A percentile compares a stretch with the other conserved stretches of the same genome.
Evolutionary conservation across 768 basidiomycete species (phyloP).

Genomic region (Suillus weaverae): DNA sequence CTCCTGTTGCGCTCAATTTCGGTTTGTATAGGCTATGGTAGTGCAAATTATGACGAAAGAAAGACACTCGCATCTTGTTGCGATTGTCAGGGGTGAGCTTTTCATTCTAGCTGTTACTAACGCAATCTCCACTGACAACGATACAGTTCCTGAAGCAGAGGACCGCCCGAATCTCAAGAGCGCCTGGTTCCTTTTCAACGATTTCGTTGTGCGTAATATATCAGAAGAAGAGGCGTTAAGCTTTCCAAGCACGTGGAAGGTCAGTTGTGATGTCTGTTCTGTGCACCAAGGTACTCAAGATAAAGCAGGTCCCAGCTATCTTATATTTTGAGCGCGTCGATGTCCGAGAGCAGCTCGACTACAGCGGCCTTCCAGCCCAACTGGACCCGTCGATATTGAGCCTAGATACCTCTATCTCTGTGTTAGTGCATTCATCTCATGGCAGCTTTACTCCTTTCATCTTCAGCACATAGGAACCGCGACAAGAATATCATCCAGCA

Average conservation of each 20-base stretch:
- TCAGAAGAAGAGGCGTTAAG: slow-evolving; percentile 84
- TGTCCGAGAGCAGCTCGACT: slow-evolving; percentile 56
- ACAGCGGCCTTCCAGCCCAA: slow-evolving; percentile 58
- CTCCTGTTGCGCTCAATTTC: neutral
- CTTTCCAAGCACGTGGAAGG: slow-evolving; percentile 93
- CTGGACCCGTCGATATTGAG: slow-evolving; percentile 76
- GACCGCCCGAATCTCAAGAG: slow-evolving; percentile 39
- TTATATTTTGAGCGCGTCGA: slow-evolving; percentile 85
- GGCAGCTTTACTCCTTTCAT: neutral
- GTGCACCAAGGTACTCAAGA: slow-evolving; percentile 9
- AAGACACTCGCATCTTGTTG: slow-evolving; percentile 79
- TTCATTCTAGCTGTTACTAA: neutral
- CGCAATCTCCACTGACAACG: neutral
- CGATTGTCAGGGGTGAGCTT: slow-evolving; percentile 73
- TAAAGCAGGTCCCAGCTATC: slow-evolving; percentile 76
- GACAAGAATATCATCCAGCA: slow-evolving; percentile 76
- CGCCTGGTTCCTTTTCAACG: slow-evolving; percentile 95
- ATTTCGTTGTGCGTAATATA: slow-evolving; percentile 86
- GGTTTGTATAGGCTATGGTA: slow-evolving; percentile 62
- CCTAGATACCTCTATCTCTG: slow-evolving; percentile 85
- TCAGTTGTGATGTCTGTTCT: slow-evolving; percentile 29
- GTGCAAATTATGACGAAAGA: slow-evolving; percentile 76
- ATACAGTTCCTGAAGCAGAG: slow-evolving; percentile 70
- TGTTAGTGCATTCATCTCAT: slow-evolving; percentile 46
- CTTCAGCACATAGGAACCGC: slow-evolving; percentile 57